Base-by-base conservation (phyloP, 2,329 filamentous ascomycete species). In the Chrysosporium queenslandicum region DNA sequence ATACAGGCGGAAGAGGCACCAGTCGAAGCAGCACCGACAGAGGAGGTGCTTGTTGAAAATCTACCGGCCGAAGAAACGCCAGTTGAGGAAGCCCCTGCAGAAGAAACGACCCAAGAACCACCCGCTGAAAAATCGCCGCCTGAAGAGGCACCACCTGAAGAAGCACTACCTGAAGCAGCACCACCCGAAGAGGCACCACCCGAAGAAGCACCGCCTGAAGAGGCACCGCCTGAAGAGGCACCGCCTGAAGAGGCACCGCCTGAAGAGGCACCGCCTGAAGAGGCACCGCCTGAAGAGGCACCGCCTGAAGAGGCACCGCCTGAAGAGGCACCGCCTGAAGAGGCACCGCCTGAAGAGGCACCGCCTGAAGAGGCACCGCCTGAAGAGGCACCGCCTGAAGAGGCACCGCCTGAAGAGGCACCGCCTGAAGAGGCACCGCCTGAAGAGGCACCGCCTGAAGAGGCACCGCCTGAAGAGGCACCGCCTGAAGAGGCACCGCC, bases 211-310 rank as follows among this genome's bases (percentile, higher is more conserved):
- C 32, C 46, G 46, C 25, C 52, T 39, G 56, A 61, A 42, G 57
- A 58, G n/a, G 29, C 58, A 37, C 52, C 52, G 14, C 41, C 49
- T 11, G 51, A 56, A 36, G 61, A 58, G 43, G 37, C 58, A 37
- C 52, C 37, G 30, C 37, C 25, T 34, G 52, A 53, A 51, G 52
- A 36, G n/a, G 14, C 12, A 36, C 27, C 27, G 4, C 16, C n/a
- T 27, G 43, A 55, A 52, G 34, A 52, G 18, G 25, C 23, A 3
- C n/a, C 16, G 2, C 11, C 14, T 25, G 37, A 50, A 18, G 50
- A 52, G 25, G 29, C 21, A 8, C 29, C 21, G 2, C 40, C 30
- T 23, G 46, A 37, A 30, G n/a, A 46, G 18, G 37, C 23, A 29
- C 14, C 41, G 11, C 46, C 52, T 43, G 34, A 18, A 37, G 46